Conservation (phyloP, 129 eudicot genomes). For the Centaurea solstitialis region DNA sequence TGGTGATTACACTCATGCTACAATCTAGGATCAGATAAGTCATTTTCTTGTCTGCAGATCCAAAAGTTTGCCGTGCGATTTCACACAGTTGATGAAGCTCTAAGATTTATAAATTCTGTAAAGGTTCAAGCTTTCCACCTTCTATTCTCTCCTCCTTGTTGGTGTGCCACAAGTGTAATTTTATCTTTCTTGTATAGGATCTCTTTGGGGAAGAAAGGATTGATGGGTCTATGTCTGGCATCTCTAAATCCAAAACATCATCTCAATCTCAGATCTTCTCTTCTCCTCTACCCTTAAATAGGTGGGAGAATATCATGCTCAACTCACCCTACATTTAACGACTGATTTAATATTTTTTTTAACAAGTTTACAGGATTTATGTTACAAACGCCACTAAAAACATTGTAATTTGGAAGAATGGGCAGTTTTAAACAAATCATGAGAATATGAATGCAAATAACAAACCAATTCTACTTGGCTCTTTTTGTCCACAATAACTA, state of each 20-base stretch:
- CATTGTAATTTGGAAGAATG: conserved; percentile 5
- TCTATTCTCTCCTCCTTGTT: conserved; percentile 4
- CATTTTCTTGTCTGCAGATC: conserved; percentile 50
- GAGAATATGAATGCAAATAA: background rate
- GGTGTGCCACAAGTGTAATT: conserved; percentile 1
- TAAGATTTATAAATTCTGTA: conserved; percentile 46
- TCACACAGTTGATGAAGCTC: conserved; percentile 44
- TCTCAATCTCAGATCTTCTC: conserved; percentile 58
- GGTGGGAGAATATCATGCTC: conserved; percentile 32
- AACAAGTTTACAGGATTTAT: background rate
- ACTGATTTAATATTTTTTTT: background rate
- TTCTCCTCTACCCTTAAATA: conserved; percentile 32
- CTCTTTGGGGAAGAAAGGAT: conserved; percentile 41
- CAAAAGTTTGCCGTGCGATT: conserved; percentile 82
- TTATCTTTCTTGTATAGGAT: conserved; percentile 46
- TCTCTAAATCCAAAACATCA: conserved; percentile 45
- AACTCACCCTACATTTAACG: conserved; percentile 4
- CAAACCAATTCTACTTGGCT: background rate
- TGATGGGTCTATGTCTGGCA: conserved; percentile 31
- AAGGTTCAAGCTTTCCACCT: conserved; percentile 46
- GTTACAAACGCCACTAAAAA: background rate
- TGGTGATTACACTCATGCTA: conserved; percentile 15
- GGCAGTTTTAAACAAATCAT: background rate
- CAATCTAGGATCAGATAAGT: conserved; percentile 11
- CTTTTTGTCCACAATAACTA: background rate